phyloP scores from a whole-genome alignment of 2,329 filamentous ascomycete genomes.

The Pyricularia grisea region DNA sequence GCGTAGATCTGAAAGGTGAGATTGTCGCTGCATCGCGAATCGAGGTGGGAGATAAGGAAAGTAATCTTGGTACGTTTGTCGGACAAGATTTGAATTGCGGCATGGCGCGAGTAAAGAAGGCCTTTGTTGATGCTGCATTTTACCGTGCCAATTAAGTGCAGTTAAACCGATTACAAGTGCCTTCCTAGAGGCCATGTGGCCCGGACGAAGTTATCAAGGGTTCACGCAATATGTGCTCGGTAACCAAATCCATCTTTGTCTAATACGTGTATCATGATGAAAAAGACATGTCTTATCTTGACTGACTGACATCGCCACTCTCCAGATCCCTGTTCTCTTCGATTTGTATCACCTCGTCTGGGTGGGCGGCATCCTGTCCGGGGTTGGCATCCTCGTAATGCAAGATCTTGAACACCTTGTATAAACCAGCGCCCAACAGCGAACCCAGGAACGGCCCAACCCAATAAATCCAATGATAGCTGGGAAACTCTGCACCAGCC shows the following conservation, averaged over 20 bases:
- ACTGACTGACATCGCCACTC: too few species aligned
- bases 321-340: too few species aligned
- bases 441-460: constrained; percentile 33
- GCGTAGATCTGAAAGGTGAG: too few species aligned
- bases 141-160: too few species aligned
- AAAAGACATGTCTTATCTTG: too few species aligned
- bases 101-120: neutral
- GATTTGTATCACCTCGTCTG: too few species aligned
- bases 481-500: constrained; percentile 23
- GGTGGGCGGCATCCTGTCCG: constrained; percentile 3
- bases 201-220: too few species aligned
- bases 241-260: too few species aligned
- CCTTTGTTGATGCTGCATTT: neutral
- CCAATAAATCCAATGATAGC: constrained; percentile 35
- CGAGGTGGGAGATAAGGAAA: neutral
- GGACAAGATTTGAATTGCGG: neutral
- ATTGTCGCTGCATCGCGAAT: neutral
- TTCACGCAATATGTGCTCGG: too few species aligned
- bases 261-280: too few species aligned
- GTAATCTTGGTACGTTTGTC: neutral
- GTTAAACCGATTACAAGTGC: too few species aligned
- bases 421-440: constrained; percentile 23
- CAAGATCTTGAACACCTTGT: constrained; percentile 1
- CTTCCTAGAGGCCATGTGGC: too few species aligned
- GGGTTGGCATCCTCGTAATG: constrained; percentile 6